Conservation (phyloP, 139 green algal genomes). For the Coccomyxa sp. region DNA sequence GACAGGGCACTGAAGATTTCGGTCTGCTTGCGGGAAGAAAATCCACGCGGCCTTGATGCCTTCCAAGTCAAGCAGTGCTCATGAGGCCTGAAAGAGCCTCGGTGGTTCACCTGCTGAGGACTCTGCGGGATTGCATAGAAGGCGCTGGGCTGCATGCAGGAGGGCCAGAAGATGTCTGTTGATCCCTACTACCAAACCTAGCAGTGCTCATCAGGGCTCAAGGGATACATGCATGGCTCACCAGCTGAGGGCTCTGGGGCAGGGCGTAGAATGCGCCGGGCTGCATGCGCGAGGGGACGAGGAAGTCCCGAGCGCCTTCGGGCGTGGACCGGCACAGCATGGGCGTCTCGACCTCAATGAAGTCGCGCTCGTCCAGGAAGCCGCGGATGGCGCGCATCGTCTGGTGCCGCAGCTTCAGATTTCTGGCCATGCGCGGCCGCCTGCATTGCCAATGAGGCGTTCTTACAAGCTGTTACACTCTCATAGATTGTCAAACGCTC, state of each 20-base stretch:
- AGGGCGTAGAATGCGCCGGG: slow-evolving; percentile 89
- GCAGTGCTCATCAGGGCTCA: too few relatives aligned
- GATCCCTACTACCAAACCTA: too few relatives aligned
- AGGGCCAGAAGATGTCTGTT: too few relatives aligned
- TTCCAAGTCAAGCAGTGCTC: too few relatives aligned
- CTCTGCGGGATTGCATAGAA: too few relatives aligned
- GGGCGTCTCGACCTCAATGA: slow-evolving; percentile 94
- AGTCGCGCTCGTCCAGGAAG: slow-evolving; percentile 65
- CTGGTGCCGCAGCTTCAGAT: slow-evolving; percentile 84
- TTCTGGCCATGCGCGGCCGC: slow-evolving; percentile 76
- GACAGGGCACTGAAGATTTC: too few relatives aligned
- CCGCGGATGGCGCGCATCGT: slow-evolving; percentile 68
- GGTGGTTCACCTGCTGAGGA: too few relatives aligned
- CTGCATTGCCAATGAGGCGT: slow-evolving; percentile 26
- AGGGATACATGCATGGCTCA: background rate
- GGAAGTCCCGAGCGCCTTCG: slow-evolving; percentile 95
- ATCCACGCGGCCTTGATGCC: too few relatives aligned
- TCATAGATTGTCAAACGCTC: background rate
- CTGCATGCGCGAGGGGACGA: slow-evolving; percentile 81
- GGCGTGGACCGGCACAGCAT: slow-evolving; percentile 93
- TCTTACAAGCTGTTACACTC: background rate
- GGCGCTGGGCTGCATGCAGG: too few relatives aligned
- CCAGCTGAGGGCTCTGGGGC: slow-evolving; percentile 93
- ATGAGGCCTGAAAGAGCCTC: too few relatives aligned
- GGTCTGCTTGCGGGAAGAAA: too few relatives aligned